Conservation (phyloP, 1,284 basidiomycete species). For the Ceratorhiza oryzae-sativae region DNA sequence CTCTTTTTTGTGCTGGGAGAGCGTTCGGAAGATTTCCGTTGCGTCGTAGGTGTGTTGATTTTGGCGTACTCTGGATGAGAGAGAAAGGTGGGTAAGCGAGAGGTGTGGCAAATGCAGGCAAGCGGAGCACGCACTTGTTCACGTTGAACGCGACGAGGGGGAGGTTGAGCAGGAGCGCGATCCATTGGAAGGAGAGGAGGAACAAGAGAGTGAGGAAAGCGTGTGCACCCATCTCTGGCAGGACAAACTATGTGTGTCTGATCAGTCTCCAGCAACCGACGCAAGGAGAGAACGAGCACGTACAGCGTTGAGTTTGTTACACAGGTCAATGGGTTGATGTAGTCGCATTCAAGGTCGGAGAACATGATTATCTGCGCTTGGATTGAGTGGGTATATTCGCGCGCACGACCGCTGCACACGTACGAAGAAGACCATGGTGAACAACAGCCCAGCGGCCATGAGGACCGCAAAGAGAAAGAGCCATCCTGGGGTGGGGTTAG, state of each 20-base stretch:
- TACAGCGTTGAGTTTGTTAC: slow-evolving; percentile 99
- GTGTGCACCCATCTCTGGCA: slow-evolving; percentile 96
- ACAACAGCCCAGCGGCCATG: slow-evolving; percentile 89
- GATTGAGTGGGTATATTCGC: slow-evolving; percentile 27
- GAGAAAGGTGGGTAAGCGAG: not conserved
- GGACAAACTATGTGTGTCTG: slow-evolving; percentile 77
- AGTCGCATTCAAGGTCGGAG: slow-evolving; percentile 97
- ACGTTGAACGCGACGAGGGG: slow-evolving; percentile 92
- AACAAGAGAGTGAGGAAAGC: slow-evolving; percentile 88
- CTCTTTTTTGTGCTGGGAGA: slow-evolving; percentile 95
- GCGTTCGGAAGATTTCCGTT: slow-evolving; percentile 97
- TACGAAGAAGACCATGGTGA: slow-evolving; percentile 99
- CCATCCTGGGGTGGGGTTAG: slow-evolving; percentile 70
- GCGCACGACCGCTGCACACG: slow-evolving; percentile 53
- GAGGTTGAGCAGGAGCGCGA: slow-evolving; percentile 89
- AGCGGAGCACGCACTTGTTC: slow-evolving; percentile 77
- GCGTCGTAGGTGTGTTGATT: slow-evolving; percentile 99
- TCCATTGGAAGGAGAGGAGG: slow-evolving; percentile 95
- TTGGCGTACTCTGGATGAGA: slow-evolving; percentile 75
- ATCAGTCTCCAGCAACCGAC: not conserved
- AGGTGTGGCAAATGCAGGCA: not conserved
- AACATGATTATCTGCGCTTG: slow-evolving; percentile 97
- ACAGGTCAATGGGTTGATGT: slow-evolving; percentile 99
- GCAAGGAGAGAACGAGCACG: slow-evolving; percentile 44
- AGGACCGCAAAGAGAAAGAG: slow-evolving; percentile 93